Evolutionary conservation across 208 protist species (phyloP).

Genomic region (Vickermania ingenoplastis): DNA sequence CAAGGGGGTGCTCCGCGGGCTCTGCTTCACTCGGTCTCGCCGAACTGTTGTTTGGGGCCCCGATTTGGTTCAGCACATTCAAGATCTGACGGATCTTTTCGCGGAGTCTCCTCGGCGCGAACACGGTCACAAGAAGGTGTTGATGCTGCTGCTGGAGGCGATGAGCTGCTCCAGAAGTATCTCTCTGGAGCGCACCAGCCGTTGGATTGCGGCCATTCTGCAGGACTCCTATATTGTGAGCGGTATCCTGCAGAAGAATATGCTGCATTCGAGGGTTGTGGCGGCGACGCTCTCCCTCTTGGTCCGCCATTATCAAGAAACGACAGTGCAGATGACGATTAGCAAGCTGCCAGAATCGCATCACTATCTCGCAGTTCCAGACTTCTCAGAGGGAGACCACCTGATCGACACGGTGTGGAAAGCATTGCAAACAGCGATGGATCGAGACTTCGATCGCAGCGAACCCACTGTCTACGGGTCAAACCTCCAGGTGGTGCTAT

Average conservation of each 20-base stretch:
- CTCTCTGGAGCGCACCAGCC: conserved; percentile 56
- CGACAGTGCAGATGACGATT: conserved; percentile 25
- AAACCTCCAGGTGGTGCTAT: conserved; percentile 56
- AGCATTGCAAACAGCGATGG: conserved; percentile 27
- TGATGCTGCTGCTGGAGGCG: conserved; percentile 63
- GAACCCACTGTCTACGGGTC: conserved; percentile 30
- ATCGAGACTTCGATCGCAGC: conserved; percentile 2
- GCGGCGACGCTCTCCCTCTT: conserved; percentile 57
- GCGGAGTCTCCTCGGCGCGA: conserved; percentile 42
- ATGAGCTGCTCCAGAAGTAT: conserved; percentile 54
- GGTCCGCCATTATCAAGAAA: conserved; percentile 64
- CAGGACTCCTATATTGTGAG: conserved; percentile 65
- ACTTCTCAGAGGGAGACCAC: conserved; percentile 56
- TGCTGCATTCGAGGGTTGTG: conserved; percentile 67
- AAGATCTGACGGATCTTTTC: conserved; percentile 66
- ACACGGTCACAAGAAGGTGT: conserved; percentile 51
- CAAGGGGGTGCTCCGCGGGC: conserved; percentile 50
- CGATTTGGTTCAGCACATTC: conserved; percentile 46
- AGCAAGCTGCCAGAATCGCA: conserved; percentile 1
- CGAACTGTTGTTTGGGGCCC: conserved; percentile 31
- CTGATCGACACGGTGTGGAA: conserved; percentile 65
- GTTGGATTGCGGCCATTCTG: conserved; percentile 66
- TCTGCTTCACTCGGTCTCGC: conserved; percentile 45
- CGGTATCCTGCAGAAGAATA: conserved; percentile 62
- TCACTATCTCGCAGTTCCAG: conserved; percentile 16